These are phyloP conservation scores for Ophiostoma montium DNA, from an alignment of 2,329 filamentous ascomycete species.

Conservation along the genomic window DNA sequence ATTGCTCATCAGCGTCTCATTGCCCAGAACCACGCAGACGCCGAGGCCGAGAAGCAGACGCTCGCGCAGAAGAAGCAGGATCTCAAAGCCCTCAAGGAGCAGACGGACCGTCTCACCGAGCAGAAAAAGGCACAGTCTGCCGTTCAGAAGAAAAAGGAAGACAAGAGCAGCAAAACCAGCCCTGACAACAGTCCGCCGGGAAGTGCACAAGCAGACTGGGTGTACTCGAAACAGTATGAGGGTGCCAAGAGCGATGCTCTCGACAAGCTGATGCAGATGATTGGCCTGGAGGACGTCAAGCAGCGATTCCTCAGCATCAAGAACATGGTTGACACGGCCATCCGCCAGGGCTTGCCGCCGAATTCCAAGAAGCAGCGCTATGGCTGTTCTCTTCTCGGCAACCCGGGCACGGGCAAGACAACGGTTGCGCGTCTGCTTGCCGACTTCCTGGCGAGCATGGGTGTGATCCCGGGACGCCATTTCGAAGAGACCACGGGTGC, in stretches of 20 bases:
- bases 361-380: constrained; percentile 38
- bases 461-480: constrained; percentile 42
- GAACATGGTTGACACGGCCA: constrained; percentile 41
- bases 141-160: neutral
- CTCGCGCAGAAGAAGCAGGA: constrained; percentile 33
- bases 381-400: constrained; percentile 50
- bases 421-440: constrained; percentile 61
- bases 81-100: constrained; percentile 24
- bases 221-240: constrained; percentile 40
- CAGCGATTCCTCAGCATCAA: constrained; percentile 48
- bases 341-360: constrained; percentile 43
- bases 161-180: neutral
- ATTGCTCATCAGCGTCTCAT: constrained; percentile 32
- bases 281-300: constrained; percentile 59
- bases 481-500: constrained; percentile 59
- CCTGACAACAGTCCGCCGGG: neutral
- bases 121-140: constrained; percentile 3
- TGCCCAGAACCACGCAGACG: constrained; percentile 29
- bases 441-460: constrained; percentile 46
- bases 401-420: constrained; percentile 66
- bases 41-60: constrained; percentile 27
- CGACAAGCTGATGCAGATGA: constrained; percentile 54
- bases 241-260: constrained; percentile 36
- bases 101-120: constrained; percentile 6
- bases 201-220: constrained; percentile 38